Conservation (phyloP, 1,284 basidiomycete genomes). For the Heterobasidion parviporum region DNA sequence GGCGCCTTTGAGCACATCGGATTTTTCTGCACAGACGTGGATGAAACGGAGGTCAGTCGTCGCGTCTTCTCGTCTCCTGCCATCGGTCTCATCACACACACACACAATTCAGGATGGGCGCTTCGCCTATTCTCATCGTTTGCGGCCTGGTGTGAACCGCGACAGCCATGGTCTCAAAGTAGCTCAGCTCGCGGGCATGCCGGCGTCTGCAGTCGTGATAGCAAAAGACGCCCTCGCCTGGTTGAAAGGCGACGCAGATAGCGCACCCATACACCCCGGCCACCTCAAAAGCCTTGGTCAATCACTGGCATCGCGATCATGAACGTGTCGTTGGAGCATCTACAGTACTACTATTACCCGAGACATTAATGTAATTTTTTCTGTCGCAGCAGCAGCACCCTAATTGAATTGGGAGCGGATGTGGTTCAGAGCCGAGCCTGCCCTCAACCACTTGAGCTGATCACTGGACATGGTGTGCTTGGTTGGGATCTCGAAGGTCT, state of each 20-base stretch:
- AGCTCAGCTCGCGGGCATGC: conserved; percentile 84
- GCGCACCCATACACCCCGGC: conserved; percentile 11
- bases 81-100: conserved; percentile 3
- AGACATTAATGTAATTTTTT: not conserved
- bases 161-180: conserved; percentile 93
- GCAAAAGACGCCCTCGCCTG: conserved; percentile 44
- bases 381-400: not conserved
- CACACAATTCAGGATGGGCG: conserved; percentile 44
- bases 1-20: conserved; percentile 52
- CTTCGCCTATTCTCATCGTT: conserved; percentile 79
- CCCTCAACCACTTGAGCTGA: conserved; percentile 81
- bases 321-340: not conserved
- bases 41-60: conserved; percentile 52
- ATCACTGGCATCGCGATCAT: conserved; percentile 12
- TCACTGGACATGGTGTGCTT: conserved; percentile 86
- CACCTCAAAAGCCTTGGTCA: conserved; percentile 23
- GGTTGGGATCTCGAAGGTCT: conserved; percentile 60
- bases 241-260: conserved; percentile 20
- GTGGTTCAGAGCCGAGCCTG: conserved; percentile 83
- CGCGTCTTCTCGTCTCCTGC: conserved; percentile 3
- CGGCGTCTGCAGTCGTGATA: conserved; percentile 48
- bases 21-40: conserved; percentile 87
- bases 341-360: not conserved
- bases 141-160: conserved; percentile 81
- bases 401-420: conserved; percentile 49